Base-by-base conservation (phyloP, 2,329 filamentous ascomycete genomes). In the Colletotrichum acutatum region DNA sequence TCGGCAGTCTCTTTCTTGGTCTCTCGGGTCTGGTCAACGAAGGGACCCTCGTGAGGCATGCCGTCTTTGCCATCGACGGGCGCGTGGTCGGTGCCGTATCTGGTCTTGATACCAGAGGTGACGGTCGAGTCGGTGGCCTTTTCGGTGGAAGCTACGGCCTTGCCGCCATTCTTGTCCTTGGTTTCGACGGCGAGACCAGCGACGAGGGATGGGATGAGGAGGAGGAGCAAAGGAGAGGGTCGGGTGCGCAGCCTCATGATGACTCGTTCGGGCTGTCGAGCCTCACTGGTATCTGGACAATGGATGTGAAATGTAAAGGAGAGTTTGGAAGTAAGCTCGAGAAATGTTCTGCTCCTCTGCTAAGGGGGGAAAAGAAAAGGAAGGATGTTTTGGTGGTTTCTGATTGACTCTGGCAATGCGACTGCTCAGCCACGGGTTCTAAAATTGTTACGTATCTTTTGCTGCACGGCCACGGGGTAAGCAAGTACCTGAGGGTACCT, bases 21-120 rank as follows among this genome's bases (percentile, higher is more conserved):
- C 57, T 84, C 82, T 59, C 72, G 74, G 61, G 72, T 74, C 57
- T 76, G 75, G 72, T 88, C 85, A 70, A 95, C 91, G 79, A 90
- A 92, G 6, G 97, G 97, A 1, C 97, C 97, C 24, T 92, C 90
- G 80, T 98, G 96, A 59, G 97, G 97, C 84, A 95, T 97, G 60
- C 97, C 97, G 84, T 98, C 97, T 78, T 93, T 93, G 58, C 95
- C 95, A 81, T 98, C 97, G 24, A 98, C 92, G 0, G 96, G 96
- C 68, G 94, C 94, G 85, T 97, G 92, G 81, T 95, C 95, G 70
- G 85, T 87, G 37, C 86, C 85, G 64, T 80, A 79, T 66, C 83
- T 83, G 53, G 72, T 74, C 74, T 83, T 84, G 30, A 78, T 75
- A 56, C 75, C 75, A 57, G 79, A 77, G n/a, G 77, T 71, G 16